A percentile compares a stretch with the other conserved stretches of the same genome.
phyloP scores from a whole-genome alignment of 371 early-diverging fungal species.

The Mucor irregularis region DNA sequence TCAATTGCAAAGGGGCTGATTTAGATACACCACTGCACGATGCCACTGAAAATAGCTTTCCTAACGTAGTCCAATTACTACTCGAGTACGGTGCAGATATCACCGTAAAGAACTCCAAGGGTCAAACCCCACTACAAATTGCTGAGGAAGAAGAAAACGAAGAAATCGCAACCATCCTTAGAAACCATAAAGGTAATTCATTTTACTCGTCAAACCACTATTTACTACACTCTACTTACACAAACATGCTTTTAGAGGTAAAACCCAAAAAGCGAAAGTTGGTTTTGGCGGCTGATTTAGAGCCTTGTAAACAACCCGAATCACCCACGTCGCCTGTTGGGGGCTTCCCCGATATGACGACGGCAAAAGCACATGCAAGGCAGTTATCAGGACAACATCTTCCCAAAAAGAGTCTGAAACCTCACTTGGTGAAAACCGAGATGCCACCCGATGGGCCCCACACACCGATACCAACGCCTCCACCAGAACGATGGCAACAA shows the following conservation, averaged over 20 bases:
- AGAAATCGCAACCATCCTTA: conserved; percentile 30
- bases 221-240: background rate
- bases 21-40: conserved; percentile 83
- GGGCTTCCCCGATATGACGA: conserved; percentile 6
- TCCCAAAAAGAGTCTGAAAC: conserved; percentile 38
- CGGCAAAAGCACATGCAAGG: conserved; percentile 33
- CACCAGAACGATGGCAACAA: conserved; percentile 45
- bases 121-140: conserved; percentile 57
- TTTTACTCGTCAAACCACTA: background rate
- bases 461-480: conserved; percentile 51
- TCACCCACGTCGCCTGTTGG: conserved; percentile 19
- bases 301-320: conserved; percentile 10
- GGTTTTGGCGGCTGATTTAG: conserved; percentile 20
- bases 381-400: conserved; percentile 39
- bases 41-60: conserved; percentile 68
- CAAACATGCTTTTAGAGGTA: background rate
- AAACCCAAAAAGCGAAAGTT: conserved; percentile 34
- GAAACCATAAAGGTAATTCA: conserved; percentile 12
- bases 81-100: conserved; percentile 51
- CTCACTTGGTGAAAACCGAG: conserved; percentile 21
- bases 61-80: conserved; percentile 41
- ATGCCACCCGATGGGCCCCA: conserved; percentile 41
- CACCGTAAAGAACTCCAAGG: conserved; percentile 51
- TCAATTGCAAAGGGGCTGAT: conserved; percentile 69
- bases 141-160: conserved; percentile 50